Percentiles rank a stretch among this genome's conserved stretches.
Evolutionary conservation across 2,329 filamentous ascomycete species (phyloP).

Genomic region (Colletotrichum tropicale): DNA sequence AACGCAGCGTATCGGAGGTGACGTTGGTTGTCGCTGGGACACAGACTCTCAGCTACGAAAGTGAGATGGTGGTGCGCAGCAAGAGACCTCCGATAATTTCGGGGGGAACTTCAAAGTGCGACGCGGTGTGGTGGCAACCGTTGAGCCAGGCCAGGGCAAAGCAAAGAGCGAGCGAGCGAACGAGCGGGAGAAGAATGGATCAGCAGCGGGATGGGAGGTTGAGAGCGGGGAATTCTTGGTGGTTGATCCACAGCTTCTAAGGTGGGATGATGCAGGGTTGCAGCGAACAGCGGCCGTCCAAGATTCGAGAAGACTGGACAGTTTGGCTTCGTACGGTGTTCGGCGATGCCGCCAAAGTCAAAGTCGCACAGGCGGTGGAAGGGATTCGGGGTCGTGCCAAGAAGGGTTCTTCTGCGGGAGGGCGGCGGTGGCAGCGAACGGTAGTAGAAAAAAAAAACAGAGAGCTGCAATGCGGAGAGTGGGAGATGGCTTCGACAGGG

Average conservation of each 20-base stretch:
- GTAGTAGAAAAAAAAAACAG: not conserved
- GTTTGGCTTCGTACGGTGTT: slow-evolving; percentile 10
- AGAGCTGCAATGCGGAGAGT: not conserved
- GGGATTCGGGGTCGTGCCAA: not conserved
- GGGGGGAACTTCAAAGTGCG: not conserved
- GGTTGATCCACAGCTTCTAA: slow-evolving; percentile 17
- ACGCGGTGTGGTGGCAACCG: slow-evolving; percentile 2
- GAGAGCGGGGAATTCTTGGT: slow-evolving; percentile 20
- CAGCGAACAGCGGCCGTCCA: slow-evolving; percentile 8
- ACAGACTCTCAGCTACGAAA: not conserved
- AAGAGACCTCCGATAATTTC: not conserved
- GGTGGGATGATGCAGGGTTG: slow-evolving; percentile 22
- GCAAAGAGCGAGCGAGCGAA: not conserved
- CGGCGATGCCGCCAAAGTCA: not conserved
- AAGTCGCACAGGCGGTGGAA: not conserved
- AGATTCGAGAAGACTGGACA: not conserved
- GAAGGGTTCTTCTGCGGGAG: not conserved
- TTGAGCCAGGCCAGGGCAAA: slow-evolving; percentile 3
- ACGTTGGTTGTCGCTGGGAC: not conserved
- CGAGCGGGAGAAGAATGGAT: slow-evolving; percentile 6
- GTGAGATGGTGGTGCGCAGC: not conserved
- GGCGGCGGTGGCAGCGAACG: not conserved
- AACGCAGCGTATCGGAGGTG: not conserved
- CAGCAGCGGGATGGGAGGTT: slow-evolving; percentile 17
- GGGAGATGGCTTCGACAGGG: not conserved